These are phyloP conservation scores for Lithohypha guttulata DNA, from an alignment of 2,329 filamentous ascomycete genomes.

Conservation along the genomic window DNA sequence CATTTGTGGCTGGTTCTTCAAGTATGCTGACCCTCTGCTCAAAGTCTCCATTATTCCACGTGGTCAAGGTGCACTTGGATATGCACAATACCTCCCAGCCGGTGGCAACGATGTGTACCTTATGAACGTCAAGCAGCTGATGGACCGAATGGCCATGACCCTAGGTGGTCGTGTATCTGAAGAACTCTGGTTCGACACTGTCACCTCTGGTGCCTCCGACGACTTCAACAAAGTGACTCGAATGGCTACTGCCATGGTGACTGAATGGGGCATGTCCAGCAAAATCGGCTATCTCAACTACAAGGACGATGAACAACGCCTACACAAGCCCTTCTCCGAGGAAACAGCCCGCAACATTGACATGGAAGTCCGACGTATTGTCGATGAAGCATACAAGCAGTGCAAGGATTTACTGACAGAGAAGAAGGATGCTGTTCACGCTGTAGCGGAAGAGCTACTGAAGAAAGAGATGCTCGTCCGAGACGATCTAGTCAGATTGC, in stretches of 20 bases:
- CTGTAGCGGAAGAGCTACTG: constrained; percentile 87
- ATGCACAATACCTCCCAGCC: constrained; percentile 90
- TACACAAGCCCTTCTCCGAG: constrained; percentile 94
- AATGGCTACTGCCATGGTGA: constrained; percentile 96
- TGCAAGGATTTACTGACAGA: constrained; percentile 72
- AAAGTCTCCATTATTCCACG: constrained; percentile 98
- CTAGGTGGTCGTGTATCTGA: constrained; percentile 90
- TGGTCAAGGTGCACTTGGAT: constrained; percentile 84
- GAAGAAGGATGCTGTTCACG: constrained; percentile 78
- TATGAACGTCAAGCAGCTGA: constrained; percentile 89
- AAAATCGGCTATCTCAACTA: constrained; percentile 91
- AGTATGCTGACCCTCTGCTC: constrained; percentile 88
- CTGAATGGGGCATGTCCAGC: constrained; percentile 96
- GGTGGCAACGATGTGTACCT: constrained; percentile 70
- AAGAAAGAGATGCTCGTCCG: constrained; percentile 81
- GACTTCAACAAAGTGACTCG: constrained; percentile 98
- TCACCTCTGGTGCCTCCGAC: constrained; percentile 87
- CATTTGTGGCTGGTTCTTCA: constrained; percentile 96
- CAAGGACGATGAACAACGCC: constrained; percentile 65
- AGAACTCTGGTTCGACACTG: constrained; percentile 91
- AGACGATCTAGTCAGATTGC: constrained; percentile 69
- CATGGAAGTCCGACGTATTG: constrained; percentile 76
- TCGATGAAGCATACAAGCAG: constrained; percentile 84
- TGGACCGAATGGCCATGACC: constrained; percentile 99
- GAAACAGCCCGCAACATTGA: constrained; percentile 88